These are phyloP conservation scores for Aspergillus avenaceus DNA, from an alignment of 495 filamentous ascomycete genomes.

Conservation along the genomic window DNA sequence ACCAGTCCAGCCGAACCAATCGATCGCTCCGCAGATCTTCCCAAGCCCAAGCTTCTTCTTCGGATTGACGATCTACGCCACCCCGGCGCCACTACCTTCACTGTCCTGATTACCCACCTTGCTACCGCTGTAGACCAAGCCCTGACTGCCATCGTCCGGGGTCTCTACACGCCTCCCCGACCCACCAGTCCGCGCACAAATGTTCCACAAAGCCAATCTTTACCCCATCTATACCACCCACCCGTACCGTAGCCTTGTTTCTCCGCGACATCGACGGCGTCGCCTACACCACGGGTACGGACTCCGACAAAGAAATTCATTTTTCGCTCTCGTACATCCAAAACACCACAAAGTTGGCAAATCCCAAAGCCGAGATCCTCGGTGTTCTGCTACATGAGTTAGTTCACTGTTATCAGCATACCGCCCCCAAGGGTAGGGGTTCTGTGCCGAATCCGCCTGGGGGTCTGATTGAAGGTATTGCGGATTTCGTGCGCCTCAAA, in stretches of 20 bases:
- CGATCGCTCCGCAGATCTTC: conserved; percentile 19
- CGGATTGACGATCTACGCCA: conserved; percentile 67
- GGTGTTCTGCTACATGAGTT: conserved; percentile 91
- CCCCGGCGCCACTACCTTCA: conserved; percentile 57
- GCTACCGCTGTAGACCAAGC: conserved; percentile 53
- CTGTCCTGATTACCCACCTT: conserved; percentile 52
- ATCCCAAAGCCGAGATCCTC: conserved; percentile 58
- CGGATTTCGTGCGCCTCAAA: conserved; percentile 85
- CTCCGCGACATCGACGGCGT: conserved; percentile 75
- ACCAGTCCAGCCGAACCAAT: neutral
- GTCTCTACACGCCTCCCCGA: conserved; percentile 50
- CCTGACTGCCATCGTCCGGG: conserved; percentile 60
- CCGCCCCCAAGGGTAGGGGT: conserved; percentile 45
- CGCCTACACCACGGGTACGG: conserved; percentile 81
- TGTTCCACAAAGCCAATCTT: conserved; percentile 13
- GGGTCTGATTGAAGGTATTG: conserved; percentile 87
- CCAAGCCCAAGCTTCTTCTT: conserved; percentile 63
- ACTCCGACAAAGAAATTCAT: conserved; percentile 94
- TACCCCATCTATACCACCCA: conserved; percentile 42
- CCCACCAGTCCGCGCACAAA: conserved; percentile 17
- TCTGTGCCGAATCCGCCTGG: conserved; percentile 48
- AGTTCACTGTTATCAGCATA: conserved; percentile 93
- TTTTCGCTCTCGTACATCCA: conserved; percentile 74
- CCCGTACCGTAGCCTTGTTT: conserved; percentile 83
- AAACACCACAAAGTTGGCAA: conserved; percentile 33